Evolutionary conservation across 169 alveolate genomes (phyloP).

Genomic region (Plasmodium berghei): DNA sequence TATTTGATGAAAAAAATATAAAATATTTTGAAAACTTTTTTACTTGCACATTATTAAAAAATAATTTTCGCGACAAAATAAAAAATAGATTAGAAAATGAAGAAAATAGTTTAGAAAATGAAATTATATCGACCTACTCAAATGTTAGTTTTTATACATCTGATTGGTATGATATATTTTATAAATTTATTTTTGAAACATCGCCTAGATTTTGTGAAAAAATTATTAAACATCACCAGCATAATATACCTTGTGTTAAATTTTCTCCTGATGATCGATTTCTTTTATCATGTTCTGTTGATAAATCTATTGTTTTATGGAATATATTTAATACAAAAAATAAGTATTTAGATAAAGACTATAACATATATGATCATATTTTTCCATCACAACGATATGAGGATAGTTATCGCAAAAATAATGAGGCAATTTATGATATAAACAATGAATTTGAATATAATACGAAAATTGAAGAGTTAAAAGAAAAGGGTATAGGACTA

Average conservation of each 20-base stretch:
- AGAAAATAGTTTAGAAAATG: conserved; percentile 2
- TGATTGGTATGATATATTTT: conserved; percentile 73
- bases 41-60: neutral
- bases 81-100: neutral
- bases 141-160: conserved; percentile 62
- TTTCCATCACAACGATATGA: conserved; percentile 9
- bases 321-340: conserved; percentile 42
- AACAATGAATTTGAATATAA: too few relatives aligned
- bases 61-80: conserved; percentile 13
- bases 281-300: conserved; percentile 69
- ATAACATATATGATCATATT: conserved; percentile 53
- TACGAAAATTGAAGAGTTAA: too few relatives aligned
- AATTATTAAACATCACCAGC: conserved; percentile 42
- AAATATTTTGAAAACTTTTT: neutral
- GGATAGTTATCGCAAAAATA: conserved; percentile 2
- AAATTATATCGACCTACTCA: conserved; percentile 51
- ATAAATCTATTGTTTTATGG: conserved; percentile 61
- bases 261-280: conserved; percentile 73
- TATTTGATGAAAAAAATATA: conserved; percentile 35
- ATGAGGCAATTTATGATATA: too few relatives aligned
- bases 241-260: conserved; percentile 67
- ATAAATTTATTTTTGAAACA: conserved; percentile 41
- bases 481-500: neutral
- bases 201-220: conserved; percentile 65
- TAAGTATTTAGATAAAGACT: conserved; percentile 24